Percentiles rank a stretch among this genome's conserved stretches.
Conservation (phyloP, 2,329 filamentous ascomycete genomes). For the Stagonosporopsis vannaccii region DNA sequence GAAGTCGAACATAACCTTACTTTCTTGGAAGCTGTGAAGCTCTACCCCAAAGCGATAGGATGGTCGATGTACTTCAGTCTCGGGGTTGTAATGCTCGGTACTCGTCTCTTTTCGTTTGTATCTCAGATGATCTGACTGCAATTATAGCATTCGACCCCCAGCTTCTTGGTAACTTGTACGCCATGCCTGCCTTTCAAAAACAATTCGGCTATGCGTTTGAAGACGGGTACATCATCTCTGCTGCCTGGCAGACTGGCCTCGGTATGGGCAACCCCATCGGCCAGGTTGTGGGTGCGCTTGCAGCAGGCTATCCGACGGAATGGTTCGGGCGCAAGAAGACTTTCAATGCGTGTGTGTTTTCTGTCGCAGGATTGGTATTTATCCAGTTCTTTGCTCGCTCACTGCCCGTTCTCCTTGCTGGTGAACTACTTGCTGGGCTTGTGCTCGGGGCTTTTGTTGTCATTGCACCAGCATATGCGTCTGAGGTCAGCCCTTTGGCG, state of each 20-base stretch:
- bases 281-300: constrained; percentile 63
- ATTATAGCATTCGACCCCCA: constrained; percentile 66
- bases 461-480: constrained; percentile 23
- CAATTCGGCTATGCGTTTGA: constrained; percentile 60
- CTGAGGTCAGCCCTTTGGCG: constrained; percentile 54
- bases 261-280: constrained; percentile 63
- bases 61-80: constrained; percentile 69
- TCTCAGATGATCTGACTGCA: neutral
- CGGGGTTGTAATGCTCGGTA: constrained; percentile 65
- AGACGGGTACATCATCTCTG: constrained; percentile 43
- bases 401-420: constrained; percentile 20
- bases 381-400: constrained; percentile 67
- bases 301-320: constrained; percentile 44
- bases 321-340: constrained; percentile 37
- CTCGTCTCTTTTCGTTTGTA: neutral
- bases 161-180: constrained; percentile 68
- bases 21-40: constrained; percentile 50
- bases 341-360: constrained; percentile 21
- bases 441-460: constrained; percentile 28
- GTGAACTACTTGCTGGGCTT: constrained; percentile 22
- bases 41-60: constrained; percentile 56
- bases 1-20: constrained; percentile 46
- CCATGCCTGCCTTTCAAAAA: constrained; percentile 62
- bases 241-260: constrained; percentile 51
- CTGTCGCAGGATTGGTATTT: constrained; percentile 59